These are phyloP conservation scores for Zygosaccharomyces bailii DNA, from an alignment of 805 yeast genomes.

Conservation along the genomic window DNA sequence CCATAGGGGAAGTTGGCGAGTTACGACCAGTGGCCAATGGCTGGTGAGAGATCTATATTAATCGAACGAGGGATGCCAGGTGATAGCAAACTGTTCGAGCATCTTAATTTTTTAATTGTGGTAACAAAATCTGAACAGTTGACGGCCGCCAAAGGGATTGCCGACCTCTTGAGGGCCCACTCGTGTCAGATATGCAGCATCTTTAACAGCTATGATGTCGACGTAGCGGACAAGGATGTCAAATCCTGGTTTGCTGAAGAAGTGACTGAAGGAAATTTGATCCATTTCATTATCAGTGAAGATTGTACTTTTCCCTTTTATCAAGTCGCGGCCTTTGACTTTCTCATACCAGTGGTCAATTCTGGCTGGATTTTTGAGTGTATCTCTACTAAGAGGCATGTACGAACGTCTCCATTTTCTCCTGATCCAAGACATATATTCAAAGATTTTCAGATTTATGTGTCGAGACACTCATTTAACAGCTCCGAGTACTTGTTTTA, in stretches of 20 bases:
- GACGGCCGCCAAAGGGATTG: slow-evolving; percentile 8
- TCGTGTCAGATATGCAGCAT: slow-evolving; percentile 17
- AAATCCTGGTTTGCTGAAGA: slow-evolving; percentile 18
- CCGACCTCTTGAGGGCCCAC: slow-evolving; percentile 14
- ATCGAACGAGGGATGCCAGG: slow-evolving; percentile 6
- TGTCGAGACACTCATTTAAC: slow-evolving; percentile 39
- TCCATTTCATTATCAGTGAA: slow-evolving; percentile 29
- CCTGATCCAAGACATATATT: slow-evolving; percentile 70
- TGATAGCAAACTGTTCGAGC: slow-evolving; percentile 16
- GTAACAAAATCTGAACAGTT: slow-evolving; percentile 9
- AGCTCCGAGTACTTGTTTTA: slow-evolving; percentile 67
- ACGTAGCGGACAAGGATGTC: not conserved
- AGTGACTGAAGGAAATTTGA: slow-evolving; percentile 14
- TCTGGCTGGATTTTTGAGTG: slow-evolving; percentile 30
- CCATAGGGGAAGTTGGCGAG: not conserved
- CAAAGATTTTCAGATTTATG: slow-evolving; percentile 57
- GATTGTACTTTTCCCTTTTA: slow-evolving; percentile 29
- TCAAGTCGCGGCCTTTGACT: slow-evolving; percentile 27
- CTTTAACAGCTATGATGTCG: slow-evolving; percentile 6
- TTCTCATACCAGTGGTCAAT: slow-evolving; percentile 31
- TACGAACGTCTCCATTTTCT: slow-evolving; percentile 43
- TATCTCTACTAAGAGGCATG: slow-evolving; percentile 20
- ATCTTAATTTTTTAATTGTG: slow-evolving; percentile 25
- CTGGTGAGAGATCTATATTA: not conserved
- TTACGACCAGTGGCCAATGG: not conserved